Evolutionary conservation across 139 green algal genomes (phyloP), one percentile per base, ranked within the genome.

Genomic region (Auxenochlorella protothecoides): DNA sequence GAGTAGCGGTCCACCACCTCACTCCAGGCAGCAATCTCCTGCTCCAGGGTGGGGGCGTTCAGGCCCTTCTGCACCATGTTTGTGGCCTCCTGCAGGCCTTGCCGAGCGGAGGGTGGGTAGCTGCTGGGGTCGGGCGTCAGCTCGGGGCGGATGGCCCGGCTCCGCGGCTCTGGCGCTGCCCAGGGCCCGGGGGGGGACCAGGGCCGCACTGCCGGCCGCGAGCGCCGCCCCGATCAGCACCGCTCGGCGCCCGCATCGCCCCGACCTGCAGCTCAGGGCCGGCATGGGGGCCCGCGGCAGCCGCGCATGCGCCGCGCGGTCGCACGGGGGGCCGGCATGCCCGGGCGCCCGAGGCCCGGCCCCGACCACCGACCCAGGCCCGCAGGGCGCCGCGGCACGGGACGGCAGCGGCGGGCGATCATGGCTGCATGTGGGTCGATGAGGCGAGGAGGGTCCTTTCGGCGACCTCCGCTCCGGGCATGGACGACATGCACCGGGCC

Each of bases 1-100:
- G 79, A 63, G 66, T 92, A 93, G 14, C 79, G 73, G 0, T 86
- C 53, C 15, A 90, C 90, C 14, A 90, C 80, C 71, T 83, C 68
- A 4, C 78, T 85, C 90, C 89, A 96, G 5, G 89, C 54, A 3
- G 73, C 77, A 72, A 96, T 90, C 71, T 96, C 91, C 57, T 81
- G n/a, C 72, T 79, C 59, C 54, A 96, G 80, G 52, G 78, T 74
- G 3, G 64, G 53, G 0, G 89, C 89, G 53, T 89, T 89, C 7
- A 96, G 80, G 4, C 86, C 91, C 56, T 85, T 63, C 74, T 95
- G 90, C 66, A 96, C 67, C 65, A 87, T 65, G 55, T 84, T 52
- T 6, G 81, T 77, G 4, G 90, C 91, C 6, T 77, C 81, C 2
- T 87, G 74, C 11, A 96, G 80, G 7, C 27, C 27, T 1, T 86